Base-by-base conservation (phyloP, 148 eudicot species). In the Heliamphora exappendiculata region DNA sequence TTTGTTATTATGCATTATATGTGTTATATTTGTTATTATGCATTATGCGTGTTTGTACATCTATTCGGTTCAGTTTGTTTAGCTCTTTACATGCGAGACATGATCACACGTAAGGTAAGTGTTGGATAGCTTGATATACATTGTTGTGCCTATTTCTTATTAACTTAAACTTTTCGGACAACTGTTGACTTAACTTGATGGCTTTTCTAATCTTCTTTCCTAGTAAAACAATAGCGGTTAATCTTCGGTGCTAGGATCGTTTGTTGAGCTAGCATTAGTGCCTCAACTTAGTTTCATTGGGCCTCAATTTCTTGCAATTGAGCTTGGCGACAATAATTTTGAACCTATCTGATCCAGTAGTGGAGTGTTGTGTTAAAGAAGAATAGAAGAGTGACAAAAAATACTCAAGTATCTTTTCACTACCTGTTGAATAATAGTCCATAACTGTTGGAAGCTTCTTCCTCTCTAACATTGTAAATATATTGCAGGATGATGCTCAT, bases 401-500 rank as follows among this genome's bases (percentile, higher is more conserved):
- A 13, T n/a, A 20, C 3, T 2, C 22, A 44, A 34, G n/a, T n/a
- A 13, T 39, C 29, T 44, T 58, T 45, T 6, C 7, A 19, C 31
- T 45, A 17, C 28, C 24, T 63, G 7, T 3, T 58, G 53, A 31
- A 17, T 57, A 58, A 7, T 41, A 9, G 51, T 67, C 26, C 53
- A 42, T 81, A 39, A 44, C 45, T 51, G 34, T 65, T 45, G 65
- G 73, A 69, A 64, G 24, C 36, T 59, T 55, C 9, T 26, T 65
- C 42, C 45, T 54, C 64, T 77, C 78, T 87, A 67, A 86, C 62
- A 14, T 22, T 59, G 8, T 60, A 50, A 31, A 22, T 45, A 24
- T 71, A 84, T 75, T 83, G 68, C 93, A 95, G 99, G 99, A 96
- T 85, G 99, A 96, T 87, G 99, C 99, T 58, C 99, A 96, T 73